Conservation (phyloP, 441 rosid species). For the Gossypium laxum region DNA sequence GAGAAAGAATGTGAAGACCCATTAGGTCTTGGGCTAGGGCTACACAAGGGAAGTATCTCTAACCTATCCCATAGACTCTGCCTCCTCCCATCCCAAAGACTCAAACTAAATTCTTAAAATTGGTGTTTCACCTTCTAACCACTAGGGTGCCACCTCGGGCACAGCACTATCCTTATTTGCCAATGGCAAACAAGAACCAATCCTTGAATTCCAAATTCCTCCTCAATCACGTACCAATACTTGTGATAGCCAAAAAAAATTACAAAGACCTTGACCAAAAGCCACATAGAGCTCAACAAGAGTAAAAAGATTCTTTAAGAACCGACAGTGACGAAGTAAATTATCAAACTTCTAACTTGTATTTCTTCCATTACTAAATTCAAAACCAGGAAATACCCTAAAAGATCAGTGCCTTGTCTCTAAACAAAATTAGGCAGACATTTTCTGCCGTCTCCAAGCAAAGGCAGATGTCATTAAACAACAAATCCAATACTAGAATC, state of each 20-base stretch:
- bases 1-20: background rate
- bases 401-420: background rate
- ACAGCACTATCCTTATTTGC: background rate
- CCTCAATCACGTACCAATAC: background rate
- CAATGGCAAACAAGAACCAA: conserved; percentile 1
- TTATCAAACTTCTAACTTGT: background rate
- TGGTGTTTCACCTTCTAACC: background rate
- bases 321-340: background rate
- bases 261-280: background rate
- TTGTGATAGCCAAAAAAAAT: background rate
- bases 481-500: background rate
- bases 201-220: conserved; percentile 2
- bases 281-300: background rate
- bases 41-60: background rate
- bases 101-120: background rate
- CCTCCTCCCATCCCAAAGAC: background rate
- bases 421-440: background rate
- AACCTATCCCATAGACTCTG: background rate
- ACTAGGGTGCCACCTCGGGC: background rate
- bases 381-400: background rate
- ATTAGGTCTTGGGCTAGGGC: background rate
- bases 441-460: background rate
- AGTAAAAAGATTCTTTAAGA: background rate
- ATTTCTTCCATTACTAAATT: background rate
- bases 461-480: background rate